phyloP scores from a whole-genome alignment of 1,284 basidiomycete species.

The Ceratobasidium sp. region DNA sequence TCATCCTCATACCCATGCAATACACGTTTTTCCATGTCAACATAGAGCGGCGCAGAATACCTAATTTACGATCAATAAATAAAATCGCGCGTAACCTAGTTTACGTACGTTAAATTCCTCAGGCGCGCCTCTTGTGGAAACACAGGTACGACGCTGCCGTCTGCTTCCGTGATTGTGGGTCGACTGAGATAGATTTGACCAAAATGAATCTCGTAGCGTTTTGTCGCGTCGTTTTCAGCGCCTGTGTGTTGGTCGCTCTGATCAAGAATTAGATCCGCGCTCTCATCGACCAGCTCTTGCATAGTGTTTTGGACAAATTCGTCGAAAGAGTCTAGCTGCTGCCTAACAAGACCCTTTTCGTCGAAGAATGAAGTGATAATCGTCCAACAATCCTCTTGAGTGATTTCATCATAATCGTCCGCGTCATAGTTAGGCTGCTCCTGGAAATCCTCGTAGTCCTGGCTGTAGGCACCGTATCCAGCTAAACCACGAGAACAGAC shows the following conservation, averaged over 20 bases:
- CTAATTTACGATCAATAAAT: too few relatives aligned
- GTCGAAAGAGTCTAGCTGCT: conserved; percentile 98
- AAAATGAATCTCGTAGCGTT: conserved; percentile 95
- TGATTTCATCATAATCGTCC: conserved; percentile 76
- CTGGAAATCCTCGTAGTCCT: conserved; percentile 38
- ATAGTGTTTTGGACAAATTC: conserved; percentile 99
- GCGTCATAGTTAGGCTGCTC: conserved; percentile 59
- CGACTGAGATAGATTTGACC: conserved; percentile 97
- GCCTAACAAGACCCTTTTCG: conserved; percentile 95
- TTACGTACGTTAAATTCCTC: conserved; percentile 78
- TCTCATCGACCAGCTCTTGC: conserved; percentile 99
- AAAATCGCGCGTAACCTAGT: too few relatives aligned
- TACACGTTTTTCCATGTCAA: conserved; percentile 93
- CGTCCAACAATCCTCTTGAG: conserved; percentile 94
- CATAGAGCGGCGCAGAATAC: conserved; percentile 95
- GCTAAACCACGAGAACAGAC: neutral
- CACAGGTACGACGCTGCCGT: conserved; percentile 90
- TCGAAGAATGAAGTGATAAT: conserved; percentile 97
- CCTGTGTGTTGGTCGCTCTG: conserved; percentile 96
- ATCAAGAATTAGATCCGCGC: conserved; percentile 90
- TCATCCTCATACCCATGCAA: conserved; percentile 72
- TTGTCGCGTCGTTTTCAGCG: conserved; percentile 71
- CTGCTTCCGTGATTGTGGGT: conserved; percentile 93
- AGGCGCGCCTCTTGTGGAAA: conserved; percentile 98
- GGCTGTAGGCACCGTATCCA: conserved; percentile 35